phyloP scores from a whole-genome alignment of 225 moss, liverwort and hornwort genomes.

The Physcomitrellopsis africana region DNA sequence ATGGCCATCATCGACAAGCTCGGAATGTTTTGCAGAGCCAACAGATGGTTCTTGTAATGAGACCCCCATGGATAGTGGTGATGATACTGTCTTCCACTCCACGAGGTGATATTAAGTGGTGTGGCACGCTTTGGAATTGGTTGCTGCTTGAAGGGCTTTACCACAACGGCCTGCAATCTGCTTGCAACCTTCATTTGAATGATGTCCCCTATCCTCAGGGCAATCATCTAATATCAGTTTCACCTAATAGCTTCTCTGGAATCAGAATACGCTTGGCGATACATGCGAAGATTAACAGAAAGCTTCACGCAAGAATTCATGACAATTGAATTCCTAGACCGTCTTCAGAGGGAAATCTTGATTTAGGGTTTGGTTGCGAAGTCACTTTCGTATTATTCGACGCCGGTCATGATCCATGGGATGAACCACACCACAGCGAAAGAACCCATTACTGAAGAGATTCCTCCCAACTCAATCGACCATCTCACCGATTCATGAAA shows the following conservation, averaged over 20 bases:
- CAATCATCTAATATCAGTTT: slow-evolving; percentile 35
- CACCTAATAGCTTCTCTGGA: slow-evolving; percentile 6
- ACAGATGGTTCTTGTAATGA: slow-evolving; percentile 26
- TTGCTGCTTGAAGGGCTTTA: slow-evolving; percentile 21
- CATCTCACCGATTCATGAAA: slow-evolving; percentile 5
- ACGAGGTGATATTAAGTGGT: background rate
- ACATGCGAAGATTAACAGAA: slow-evolving; percentile 3
- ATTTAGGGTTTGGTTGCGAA: slow-evolving; percentile 19
- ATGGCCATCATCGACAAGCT: slow-evolving; percentile 26
- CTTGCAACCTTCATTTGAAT: slow-evolving; percentile 20
- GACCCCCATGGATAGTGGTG: slow-evolving; percentile 19
- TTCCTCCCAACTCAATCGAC: background rate
- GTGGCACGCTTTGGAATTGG: slow-evolving; percentile 18
- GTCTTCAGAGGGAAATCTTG: background rate
- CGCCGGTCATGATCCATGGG: background rate
- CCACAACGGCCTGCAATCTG: slow-evolving; percentile 14
- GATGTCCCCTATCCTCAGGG: slow-evolving; percentile 16
- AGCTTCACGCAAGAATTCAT: background rate
- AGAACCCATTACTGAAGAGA: background rate
- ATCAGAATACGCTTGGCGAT: background rate
- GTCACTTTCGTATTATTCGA: slow-evolving; percentile 1
- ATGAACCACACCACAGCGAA: background rate
- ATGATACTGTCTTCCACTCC: slow-evolving; percentile 22
- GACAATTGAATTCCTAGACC: background rate
- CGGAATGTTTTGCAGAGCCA: slow-evolving; percentile 12